Evolutionary conservation across 2,329 filamentous ascomycete species (phyloP), one percentile per base, ranked within the genome.

Genomic region (Rugonectria rugulosa): DNA sequence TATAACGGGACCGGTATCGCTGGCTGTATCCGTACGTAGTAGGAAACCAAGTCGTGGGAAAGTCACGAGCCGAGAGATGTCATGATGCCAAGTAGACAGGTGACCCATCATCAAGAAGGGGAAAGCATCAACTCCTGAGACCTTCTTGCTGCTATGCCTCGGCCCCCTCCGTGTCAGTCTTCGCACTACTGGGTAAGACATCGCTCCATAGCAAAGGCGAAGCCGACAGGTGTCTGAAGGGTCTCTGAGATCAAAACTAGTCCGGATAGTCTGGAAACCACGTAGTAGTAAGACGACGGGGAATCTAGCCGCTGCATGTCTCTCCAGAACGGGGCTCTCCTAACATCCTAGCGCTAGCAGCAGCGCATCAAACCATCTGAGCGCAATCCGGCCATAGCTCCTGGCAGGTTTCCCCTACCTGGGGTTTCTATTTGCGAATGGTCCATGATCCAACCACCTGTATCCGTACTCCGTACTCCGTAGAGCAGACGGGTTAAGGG

Each of bases 351-450:
- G 51, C 29, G n/a, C n/a, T 11, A 23, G 20, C n/a, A 40, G 32
- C 32, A 43, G 31, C 59, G 52, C 40, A 53, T 54, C 57, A 49
- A 53, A n/a, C 45, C 51, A 60, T 48, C 29, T 26, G 52, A 48
- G 47, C 52, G 45, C 36, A 34, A 52, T 41, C 31, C 46, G 53
- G 57, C 50, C 55, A 61, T 61, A 61, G 58, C 61, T 61, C 50
- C 60, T 47, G 55, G 44, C 55, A 47, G 45, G 49, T 57, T 19
- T 52, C 52, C 52, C 58, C 58, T 57, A 51, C 53, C 40, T 45
- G 26, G 49, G 27, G 36, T 56, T 40, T 49, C 42, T 46, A 43
- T 45, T 52, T 57, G 44, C 38, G 44, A 43, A 46, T 47, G 43
- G 34, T 24, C 20, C 44, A 47, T 53, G 47, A 36, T 15, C 26